A percentile compares a stretch with the other conserved stretches of the same genome.
phyloP scores from a whole-genome alignment of 208 protist genomes.

The Acanthamoeba rhysodes region DNA sequence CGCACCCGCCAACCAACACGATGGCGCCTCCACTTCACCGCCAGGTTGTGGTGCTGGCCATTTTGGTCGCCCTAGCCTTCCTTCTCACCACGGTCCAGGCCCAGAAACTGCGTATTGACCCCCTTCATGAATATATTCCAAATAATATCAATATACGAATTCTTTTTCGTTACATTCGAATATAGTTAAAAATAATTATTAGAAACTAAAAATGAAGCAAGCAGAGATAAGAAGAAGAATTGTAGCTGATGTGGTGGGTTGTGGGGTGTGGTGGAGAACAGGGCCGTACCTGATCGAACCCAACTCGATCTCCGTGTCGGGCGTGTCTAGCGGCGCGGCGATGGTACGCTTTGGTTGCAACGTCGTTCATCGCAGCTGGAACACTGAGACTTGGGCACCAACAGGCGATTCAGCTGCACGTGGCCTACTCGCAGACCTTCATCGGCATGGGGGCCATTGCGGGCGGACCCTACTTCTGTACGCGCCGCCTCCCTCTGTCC shows the following conservation, averaged over 20 bases:
- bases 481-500: not conserved
- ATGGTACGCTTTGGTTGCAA: too few species aligned
- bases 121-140: too few species aligned
- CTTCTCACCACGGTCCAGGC: not conserved
- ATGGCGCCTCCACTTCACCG: too few species aligned
- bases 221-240: too few species aligned
- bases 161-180: too few species aligned
- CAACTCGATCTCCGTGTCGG: not conserved
- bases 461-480: not conserved
- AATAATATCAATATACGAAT: too few species aligned
- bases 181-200: too few species aligned
- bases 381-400: too few species aligned
- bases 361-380: too few species aligned
- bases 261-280: not conserved
- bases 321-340: not conserved
- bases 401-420: constrained; percentile 5
- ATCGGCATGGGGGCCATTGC: not conserved
- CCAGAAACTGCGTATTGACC: not conserved
- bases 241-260: too few species aligned
- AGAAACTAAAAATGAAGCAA: too few species aligned
- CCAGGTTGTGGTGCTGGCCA: not conserved
- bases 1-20: too few species aligned
- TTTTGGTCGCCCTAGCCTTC: not conserved
- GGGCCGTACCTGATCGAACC: not conserved
- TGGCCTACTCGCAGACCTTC: constrained; percentile 1